Conservation (phyloP, 495 filamentous ascomycete genomes). For the Neurospora sp. region DNA sequence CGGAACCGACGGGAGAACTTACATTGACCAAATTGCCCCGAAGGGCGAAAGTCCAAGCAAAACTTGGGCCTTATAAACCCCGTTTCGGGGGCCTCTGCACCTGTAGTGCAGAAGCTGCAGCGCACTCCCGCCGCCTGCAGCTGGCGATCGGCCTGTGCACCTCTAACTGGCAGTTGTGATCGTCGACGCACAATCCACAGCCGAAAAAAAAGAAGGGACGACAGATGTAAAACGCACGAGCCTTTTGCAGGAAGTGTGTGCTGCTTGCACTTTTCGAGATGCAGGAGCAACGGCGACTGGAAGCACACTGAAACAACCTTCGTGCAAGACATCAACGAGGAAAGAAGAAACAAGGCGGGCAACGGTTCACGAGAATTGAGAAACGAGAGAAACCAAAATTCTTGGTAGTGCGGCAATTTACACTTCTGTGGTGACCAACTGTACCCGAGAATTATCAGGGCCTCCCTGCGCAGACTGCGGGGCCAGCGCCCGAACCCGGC, state of each 20-base stretch:
- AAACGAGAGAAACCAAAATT: background rate
- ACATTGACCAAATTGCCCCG: conserved; percentile 29
- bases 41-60: conserved; percentile 5
- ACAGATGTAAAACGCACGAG: background rate
- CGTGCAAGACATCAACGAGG: background rate
- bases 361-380: background rate
- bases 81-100: background rate
- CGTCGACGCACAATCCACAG: background rate
- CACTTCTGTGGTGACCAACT: background rate
- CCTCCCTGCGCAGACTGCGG: conserved; percentile 2
- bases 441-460: background rate
- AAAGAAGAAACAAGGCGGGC: background rate
- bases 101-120: background rate
- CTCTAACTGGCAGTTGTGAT: background rate
- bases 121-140: background rate
- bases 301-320: background rate
- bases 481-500: conserved; percentile 10
- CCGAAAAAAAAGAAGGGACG: background rate
- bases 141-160: background rate
- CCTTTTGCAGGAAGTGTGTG: background rate
- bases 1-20: conserved; percentile 3
- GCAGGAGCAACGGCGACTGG: background rate
- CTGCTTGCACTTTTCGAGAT: background rate
- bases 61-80: background rate
- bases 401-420: background rate